Evolutionary conservation across 2,329 filamentous ascomycete genomes (phyloP), one percentile per base, ranked within the genome.

Genomic region (Bipolaris victoriae): DNA sequence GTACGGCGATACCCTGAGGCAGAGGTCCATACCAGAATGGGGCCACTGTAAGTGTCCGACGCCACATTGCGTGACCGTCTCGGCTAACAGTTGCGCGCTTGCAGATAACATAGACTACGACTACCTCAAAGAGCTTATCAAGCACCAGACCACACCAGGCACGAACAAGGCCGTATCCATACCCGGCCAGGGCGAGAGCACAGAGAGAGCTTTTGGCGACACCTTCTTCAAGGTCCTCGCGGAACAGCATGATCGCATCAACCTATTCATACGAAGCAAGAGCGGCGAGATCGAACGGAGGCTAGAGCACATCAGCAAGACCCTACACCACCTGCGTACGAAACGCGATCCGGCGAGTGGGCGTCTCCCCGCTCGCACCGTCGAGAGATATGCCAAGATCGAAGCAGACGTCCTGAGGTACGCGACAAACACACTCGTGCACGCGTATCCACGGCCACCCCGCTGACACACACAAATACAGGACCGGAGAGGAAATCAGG

Each of bases 51-150:
- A 71, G 80, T 76, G 43, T 56, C 44, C 45, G 29, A 41, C 45
- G 48, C 24, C 55, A 16, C 45, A 16, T 31, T 13, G 10, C 29
- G 29, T 31, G 41, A 35, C 26, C 20, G n/a, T 43, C 13, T 43
- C 44, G 26, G 50, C 67, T 72, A 48, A 70, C 60, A 50, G 15
- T 31, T 20, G 35, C 41, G 50, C 49, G 50, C 50, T 11, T 49
- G 18, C 74, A 91, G 89, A 93, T 75, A 95, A 96, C 77, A 87
- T 96, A 77, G 91, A 95, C 76, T 96, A 96, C 81, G 91, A 94
- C 75, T 90, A 90, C 47, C 84, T 96, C 62, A 96, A 96, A 77
- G 84, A 90, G 74, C 83, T 91, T 69, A 94, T 96, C 81, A 95
- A 94, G 76, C 84, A 84, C 58, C 86, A 92, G 72, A 96, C 91